phyloP scores from a whole-genome alignment of 2,329 filamentous ascomycete genomes.

The Aspergillus eucalypticola region DNA sequence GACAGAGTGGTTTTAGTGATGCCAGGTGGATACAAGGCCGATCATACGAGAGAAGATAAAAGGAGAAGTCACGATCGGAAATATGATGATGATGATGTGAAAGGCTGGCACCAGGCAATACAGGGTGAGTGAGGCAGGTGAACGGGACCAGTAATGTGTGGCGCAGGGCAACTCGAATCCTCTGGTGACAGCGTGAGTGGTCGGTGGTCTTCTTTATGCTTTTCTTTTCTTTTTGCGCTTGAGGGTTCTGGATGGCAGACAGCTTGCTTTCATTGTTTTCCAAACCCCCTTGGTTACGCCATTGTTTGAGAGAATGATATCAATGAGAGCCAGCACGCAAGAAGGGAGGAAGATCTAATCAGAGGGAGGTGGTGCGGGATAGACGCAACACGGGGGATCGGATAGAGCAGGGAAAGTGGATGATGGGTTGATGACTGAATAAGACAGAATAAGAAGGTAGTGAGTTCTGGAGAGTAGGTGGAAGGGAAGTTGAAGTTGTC shows the following conservation, averaged over 20 bases:
- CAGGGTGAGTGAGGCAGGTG: conserved; percentile 1
- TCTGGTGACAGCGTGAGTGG: not conserved
- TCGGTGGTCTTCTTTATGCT: conserved; percentile 10
- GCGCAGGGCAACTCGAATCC: not conserved
- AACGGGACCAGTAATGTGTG: not conserved
- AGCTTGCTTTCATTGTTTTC: conserved; percentile 21
- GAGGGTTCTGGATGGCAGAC: conserved; percentile 16
- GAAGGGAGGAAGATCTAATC: conserved; percentile 4
- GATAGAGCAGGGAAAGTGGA: conserved; percentile 6
- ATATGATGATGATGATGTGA: not conserved
- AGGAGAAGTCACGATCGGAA: not conserved
- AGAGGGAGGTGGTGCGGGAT: not conserved
- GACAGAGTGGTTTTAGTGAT: not conserved
- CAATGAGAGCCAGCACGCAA: conserved; percentile 15
- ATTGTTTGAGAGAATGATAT: conserved; percentile 22
- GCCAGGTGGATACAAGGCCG: not conserved
- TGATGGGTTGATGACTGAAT: not conserved
- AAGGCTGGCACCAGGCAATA: not conserved
- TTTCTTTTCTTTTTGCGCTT: conserved; percentile 22
- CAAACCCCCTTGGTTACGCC: conserved; percentile 21
- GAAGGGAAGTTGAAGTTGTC: not conserved
- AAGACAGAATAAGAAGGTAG: not conserved
- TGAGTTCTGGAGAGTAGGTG: not conserved
- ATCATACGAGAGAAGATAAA: not conserved
- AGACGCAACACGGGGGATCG: conserved; percentile 2